Conservation (phyloP, 306 rosid species). For the Citrullus colocynthis region DNA sequence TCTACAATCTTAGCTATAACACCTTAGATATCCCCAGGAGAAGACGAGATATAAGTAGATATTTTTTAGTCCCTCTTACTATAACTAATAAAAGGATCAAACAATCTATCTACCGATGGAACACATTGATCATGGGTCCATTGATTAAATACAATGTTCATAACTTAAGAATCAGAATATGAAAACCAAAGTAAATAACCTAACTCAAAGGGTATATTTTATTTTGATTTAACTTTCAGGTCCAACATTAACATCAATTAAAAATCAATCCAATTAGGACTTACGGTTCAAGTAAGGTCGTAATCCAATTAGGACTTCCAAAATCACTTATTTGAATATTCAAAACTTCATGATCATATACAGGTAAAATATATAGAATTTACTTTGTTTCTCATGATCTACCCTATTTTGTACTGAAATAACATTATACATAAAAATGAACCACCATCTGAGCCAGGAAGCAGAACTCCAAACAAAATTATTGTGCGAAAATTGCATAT, state of each 20-base stretch:
- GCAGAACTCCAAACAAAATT: not conserved
- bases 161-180: not conserved
- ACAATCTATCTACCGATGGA: not conserved
- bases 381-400: not conserved
- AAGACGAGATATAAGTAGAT: not conserved
- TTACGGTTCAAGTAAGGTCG: no score
- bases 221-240: not conserved
- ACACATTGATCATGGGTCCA: not conserved
- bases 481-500: not conserved
- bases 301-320: not conserved
- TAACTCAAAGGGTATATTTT: not conserved
- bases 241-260: not conserved
- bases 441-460: not conserved
- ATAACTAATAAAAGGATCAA: not conserved
- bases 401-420: not conserved
- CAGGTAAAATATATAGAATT: not conserved
- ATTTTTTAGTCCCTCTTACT: not conserved
- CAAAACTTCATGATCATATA: not conserved
- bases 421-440: not conserved
- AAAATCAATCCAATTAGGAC: not conserved
- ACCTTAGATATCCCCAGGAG: not conserved
- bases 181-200: not conserved
- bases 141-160: not conserved
- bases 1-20: not conserved
- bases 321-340: not conserved